Conservation (phyloP, 345 rosid genomes). For the Clausena lansium region DNA sequence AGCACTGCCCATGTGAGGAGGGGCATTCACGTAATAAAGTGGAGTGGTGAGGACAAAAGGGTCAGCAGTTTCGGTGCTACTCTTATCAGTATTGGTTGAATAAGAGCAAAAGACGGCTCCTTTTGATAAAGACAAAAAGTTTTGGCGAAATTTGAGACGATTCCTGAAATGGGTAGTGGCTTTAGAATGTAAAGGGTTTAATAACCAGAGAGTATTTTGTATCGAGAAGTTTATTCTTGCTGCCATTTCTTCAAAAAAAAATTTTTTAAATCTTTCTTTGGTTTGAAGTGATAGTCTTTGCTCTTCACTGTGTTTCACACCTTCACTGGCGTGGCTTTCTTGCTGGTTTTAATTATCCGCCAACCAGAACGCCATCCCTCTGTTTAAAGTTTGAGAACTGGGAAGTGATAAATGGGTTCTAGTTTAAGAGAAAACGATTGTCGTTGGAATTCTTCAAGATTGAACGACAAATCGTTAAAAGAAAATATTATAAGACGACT, state of each 20-base stretch:
- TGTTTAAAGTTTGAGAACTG: neutral
- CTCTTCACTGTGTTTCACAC: too few species aligned
- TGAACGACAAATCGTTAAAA: neutral
- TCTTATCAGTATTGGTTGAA: slow-evolving; percentile 26
- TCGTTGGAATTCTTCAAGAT: neutral
- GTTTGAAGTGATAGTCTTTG: neutral
- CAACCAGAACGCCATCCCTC: too few species aligned
- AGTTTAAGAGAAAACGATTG: neutral
- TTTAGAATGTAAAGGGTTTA: slow-evolving; percentile 43
- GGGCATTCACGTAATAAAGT: slow-evolving; percentile 97
- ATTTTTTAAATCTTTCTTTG: too few species aligned
- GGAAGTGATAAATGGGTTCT: neutral
- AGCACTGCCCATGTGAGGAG: slow-evolving; percentile 99
- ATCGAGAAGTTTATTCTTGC: slow-evolving; percentile 60
- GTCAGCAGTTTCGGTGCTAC: slow-evolving; percentile 26
- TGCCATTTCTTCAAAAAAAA: slow-evolving; percentile 53
- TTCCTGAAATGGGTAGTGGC: slow-evolving; percentile 40
- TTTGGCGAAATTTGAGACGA: slow-evolving; percentile 41
- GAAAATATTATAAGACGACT: neutral
- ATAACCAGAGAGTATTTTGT: slow-evolving; percentile 50
- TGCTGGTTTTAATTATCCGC: neutral
- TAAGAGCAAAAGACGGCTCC: slow-evolving; percentile 46
- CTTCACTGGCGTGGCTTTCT: neutral
- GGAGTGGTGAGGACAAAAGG: slow-evolving; percentile 89
- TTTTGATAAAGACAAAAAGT: slow-evolving; percentile 24